Base-by-base conservation (phyloP, 345 rosid species). In the Theobroma cacao region DNA sequence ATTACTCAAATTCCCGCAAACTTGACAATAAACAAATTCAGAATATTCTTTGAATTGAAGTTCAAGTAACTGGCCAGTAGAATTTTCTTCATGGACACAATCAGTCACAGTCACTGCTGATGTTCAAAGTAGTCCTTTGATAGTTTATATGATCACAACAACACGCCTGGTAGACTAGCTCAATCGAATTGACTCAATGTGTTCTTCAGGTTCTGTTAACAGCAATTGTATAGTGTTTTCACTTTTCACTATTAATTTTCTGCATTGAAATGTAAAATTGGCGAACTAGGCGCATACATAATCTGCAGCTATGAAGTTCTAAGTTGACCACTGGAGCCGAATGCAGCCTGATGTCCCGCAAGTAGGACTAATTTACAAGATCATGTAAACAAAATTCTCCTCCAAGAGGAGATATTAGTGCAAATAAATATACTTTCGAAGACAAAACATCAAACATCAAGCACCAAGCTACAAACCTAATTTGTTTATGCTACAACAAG, bases 401-500 rank as follows among this genome's bases (percentile, higher is more conserved):
- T 40, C 61, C 43, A 40, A 34, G 22, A 41, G 28, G 33, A 72
- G 38, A 33, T 26, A 18, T 31, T 31, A 47, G 47, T 48, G 66
- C 48, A 70, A 45, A 75, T 17, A 30, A 33, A 24, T 26, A 56
- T 24, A 77, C 26, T 10, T 53, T 47, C 30, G 34, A 30, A 30
- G 18, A 0, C 31, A 34, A 65, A 55, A 82, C 20, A 53, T 61
- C 13, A 65, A 55, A 82, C 20, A 53, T 61, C 13, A 11, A 74
- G 26, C 34, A 41, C 56, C 77, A 60, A 64, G n/a, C 41, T 33
- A 75, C 38, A 64, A 79, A 10, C 56, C 45, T 60, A 34, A 17
- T 31, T n/a, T 30, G 67, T 45, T 67, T 67, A 24, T 63, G 64
- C 67, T 56, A 69, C 61, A 75, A 30, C n/a, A 62, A 64, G 59